Base-by-base conservation (phyloP, 2,329 filamentous ascomycete species). In the Cladorrhinum sp. region DNA sequence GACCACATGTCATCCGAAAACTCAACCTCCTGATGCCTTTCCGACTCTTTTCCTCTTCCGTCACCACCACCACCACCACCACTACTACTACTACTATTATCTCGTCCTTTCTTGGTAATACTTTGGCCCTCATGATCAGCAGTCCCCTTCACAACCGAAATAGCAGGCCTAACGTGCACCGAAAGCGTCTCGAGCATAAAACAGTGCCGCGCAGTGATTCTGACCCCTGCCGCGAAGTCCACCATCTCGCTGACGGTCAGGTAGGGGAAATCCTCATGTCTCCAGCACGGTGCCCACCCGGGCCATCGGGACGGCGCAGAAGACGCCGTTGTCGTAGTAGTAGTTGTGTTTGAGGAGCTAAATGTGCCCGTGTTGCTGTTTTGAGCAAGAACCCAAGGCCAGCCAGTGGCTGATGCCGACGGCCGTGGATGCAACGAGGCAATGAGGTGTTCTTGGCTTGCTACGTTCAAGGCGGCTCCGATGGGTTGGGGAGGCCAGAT, bases 251-350 rank as follows among this genome's bases (percentile, higher is more conserved):
- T 71, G 14, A 82, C 73, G 1, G 79, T 82, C 9, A 82, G 69
- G 66, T 79, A 81, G 0, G 81, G 81, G 57, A 81, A 82, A 61
- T 80, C 77, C 66, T 82, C 77, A 69, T 84, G 81, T 18, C 81
- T 76, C 81, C 81, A 84, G 71, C 81, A 84, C 2, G 81, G 79
- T 14, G 77, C 76, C 55, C 68, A 61, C 36, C 65, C 66, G 9
- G 63, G 60, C 64, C 65, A 63, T n/a, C 58, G 58, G 24, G 54
- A 21, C 12, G 33, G 12, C 8, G 26, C 4, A 30, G 26, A 30
- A 30, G 26, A 4, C 26, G 58, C 42, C 30, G 50, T 48, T 20
- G 42, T 42, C 18, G 46, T 24, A 3, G 30, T 9, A 10, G 2
- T 1, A 23, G 24, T 8, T 18, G 52, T 8, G 20, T 21, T 33